phyloP scores from a whole-genome alignment of 2,329 filamentous ascomycete genomes.

The Diaporthe aspalathi region DNA sequence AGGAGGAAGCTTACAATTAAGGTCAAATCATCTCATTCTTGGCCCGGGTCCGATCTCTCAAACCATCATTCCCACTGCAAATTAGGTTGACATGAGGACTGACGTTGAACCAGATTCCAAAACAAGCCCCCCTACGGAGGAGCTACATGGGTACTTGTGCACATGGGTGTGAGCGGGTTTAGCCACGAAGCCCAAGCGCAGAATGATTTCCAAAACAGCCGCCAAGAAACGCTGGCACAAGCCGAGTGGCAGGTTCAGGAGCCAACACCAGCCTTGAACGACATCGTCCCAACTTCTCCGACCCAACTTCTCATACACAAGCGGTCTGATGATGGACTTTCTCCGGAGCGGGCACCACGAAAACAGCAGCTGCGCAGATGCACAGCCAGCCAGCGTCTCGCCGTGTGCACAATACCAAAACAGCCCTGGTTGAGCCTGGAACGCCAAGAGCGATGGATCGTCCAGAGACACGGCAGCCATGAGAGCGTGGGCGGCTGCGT shows the following conservation, averaged over 20 bases:
- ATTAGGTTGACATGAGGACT: constrained; percentile 11
- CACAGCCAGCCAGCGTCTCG: constrained; percentile 17
- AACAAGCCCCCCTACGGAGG: constrained; percentile 9
- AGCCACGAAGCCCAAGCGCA: constrained; percentile 14
- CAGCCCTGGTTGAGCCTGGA: constrained; percentile 29
- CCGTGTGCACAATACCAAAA: constrained; percentile 8
- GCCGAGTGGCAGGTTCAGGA: constrained; percentile 12
- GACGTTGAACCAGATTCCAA: constrained; percentile 1
- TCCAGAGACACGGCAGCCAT: not conserved
- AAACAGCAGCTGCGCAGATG: constrained; percentile 11
- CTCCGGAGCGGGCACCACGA: not conserved
- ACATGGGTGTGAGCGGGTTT: not conserved
- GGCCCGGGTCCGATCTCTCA: constrained; percentile 23
- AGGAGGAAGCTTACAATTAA: constrained; percentile 31
- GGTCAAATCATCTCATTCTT: constrained; percentile 16
- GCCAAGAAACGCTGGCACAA: constrained; percentile 36
- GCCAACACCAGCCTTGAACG: not conserved
- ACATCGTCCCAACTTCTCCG: constrained; percentile 30
- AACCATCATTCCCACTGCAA: constrained; percentile 10
- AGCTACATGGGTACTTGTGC: not conserved
- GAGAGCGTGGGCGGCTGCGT: not conserved
- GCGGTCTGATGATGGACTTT: constrained; percentile 31
- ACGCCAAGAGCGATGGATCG: constrained; percentile 33
- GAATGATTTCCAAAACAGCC: constrained; percentile 28
- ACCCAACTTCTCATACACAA: constrained; percentile 35